A percentile compares a stretch with the other conserved stretches of the same genome.
phyloP scores from a whole-genome alignment of 352 stramenopile species.

The Phytophthora hybrid region DNA sequence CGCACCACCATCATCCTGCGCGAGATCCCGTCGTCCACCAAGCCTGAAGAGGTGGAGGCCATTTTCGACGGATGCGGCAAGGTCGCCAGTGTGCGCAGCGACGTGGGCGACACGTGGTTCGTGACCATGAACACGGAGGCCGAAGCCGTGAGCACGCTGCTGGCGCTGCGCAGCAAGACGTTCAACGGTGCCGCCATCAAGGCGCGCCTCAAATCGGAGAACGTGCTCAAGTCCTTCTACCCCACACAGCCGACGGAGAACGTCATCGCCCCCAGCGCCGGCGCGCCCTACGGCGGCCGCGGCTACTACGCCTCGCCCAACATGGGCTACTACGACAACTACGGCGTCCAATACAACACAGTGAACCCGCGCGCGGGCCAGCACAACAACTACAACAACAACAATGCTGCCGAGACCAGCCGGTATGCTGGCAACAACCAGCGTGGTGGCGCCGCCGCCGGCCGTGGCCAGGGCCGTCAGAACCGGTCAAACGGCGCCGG shows the following conservation, averaged over 20 bases:
- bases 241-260: slow-evolving; percentile 75
- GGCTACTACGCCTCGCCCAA: slow-evolving; percentile 72
- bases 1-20: slow-evolving; percentile 94
- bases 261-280: slow-evolving; percentile 46
- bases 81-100: slow-evolving; percentile 87
- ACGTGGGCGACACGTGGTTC: slow-evolving; percentile 95
- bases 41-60: slow-evolving; percentile 85
- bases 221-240: slow-evolving; percentile 93
- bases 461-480: slow-evolving; percentile 47
- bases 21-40: slow-evolving; percentile 90
- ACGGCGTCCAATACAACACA: slow-evolving; percentile 77
- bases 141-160: slow-evolving; percentile 85
- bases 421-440: slow-evolving; percentile 52
- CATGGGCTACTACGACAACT: slow-evolving; percentile 83
- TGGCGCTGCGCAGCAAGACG: slow-evolving; percentile 89
- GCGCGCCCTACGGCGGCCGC: slow-evolving; percentile 58
- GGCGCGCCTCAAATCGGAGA: slow-evolving; percentile 93
- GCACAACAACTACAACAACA: slow-evolving; percentile 52
- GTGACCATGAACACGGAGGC: slow-evolving; percentile 91
- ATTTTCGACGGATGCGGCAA: slow-evolving; percentile 86
- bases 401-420: slow-evolving; percentile 37
- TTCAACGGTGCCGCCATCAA: slow-evolving; percentile 92
- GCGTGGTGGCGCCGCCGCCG: slow-evolving; percentile 30
- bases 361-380: slow-evolving; percentile 41
- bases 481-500: slow-evolving; percentile 43